Conservation (phyloP, 73 alveolate species). For the Urostyla sp. region DNA sequence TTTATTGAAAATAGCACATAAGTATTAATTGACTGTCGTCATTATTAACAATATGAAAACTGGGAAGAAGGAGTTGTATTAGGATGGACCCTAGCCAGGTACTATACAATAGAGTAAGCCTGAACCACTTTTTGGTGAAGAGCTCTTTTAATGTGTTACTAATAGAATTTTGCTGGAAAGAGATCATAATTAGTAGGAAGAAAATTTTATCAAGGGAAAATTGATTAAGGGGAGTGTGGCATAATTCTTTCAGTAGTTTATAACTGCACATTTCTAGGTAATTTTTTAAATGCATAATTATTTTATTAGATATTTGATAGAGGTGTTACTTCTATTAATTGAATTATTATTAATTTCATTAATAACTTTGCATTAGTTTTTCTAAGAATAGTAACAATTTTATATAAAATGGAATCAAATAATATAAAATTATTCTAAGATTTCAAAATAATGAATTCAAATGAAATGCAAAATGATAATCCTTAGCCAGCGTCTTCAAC, state of each 20-base stretch:
- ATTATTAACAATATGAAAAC: conserved; percentile 45
- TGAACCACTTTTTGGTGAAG: conserved; percentile 74
- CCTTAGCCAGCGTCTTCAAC: no score
- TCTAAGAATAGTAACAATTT: background rate
- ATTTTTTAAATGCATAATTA: background rate
- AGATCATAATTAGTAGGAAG: conserved; percentile 35
- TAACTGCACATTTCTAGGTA: conserved; percentile 42
- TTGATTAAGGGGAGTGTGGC: conserved; percentile 52
- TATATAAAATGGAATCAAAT: no score
- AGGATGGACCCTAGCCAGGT: conserved; percentile 12
- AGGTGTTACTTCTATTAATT: conserved; percentile 31
- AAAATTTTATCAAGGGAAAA: conserved; percentile 44
- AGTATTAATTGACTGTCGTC: conserved; percentile 8
- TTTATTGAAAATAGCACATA: conserved; percentile 19
- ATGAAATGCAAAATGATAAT: no score
- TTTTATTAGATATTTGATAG: no score
- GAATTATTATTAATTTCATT: background rate
- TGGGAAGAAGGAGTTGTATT: conserved; percentile 14
- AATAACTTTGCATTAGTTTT: background rate
- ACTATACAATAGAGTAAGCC: conserved; percentile 33
- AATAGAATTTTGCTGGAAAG: conserved; percentile 58
- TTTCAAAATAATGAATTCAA: no score
- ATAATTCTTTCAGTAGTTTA: background rate
- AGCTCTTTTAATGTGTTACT: conserved; percentile 67
- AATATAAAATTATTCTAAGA: no score